phyloP scores from a whole-genome alignment of 306 rosid genomes.

The Trifolium dubium region DNA sequence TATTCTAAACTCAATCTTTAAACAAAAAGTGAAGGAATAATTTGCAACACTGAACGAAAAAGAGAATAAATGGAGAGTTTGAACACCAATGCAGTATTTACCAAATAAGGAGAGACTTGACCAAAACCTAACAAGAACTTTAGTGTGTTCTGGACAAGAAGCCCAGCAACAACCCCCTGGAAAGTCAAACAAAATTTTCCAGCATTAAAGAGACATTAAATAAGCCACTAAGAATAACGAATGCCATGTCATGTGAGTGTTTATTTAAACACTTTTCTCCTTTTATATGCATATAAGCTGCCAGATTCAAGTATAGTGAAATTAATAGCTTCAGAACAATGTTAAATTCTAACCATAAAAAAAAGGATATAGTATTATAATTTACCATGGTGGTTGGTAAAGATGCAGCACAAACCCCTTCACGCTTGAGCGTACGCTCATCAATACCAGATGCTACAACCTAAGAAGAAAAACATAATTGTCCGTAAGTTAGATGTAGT shows the following conservation, averaged over 20 bases:
- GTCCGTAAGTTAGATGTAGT: conserved; percentile 26
- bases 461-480: conserved; percentile 50
- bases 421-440: conserved; percentile 97
- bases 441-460: conserved; percentile 97
- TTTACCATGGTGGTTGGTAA: conserved; percentile 97
- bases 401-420: conserved; percentile 99
- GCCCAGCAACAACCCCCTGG: conserved; percentile 98
- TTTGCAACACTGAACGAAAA: conserved; percentile 8
- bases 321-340: conserved; percentile 25
- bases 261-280: conserved; percentile 13
- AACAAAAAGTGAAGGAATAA: conserved; percentile 6
- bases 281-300: conserved; percentile 7
- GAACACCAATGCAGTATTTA: conserved; percentile 42
- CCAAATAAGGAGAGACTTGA: conserved; percentile 88
- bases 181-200: conserved; percentile 35
- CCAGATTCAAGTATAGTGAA: conserved; percentile 20
- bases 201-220: conserved; percentile 22
- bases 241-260: background rate
- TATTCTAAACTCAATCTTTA: conserved; percentile 5
- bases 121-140: conserved; percentile 88
- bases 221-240: conserved; percentile 31
- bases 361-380: conserved; percentile 15
- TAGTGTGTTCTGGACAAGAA: conserved; percentile 91
- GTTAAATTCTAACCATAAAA: conserved; percentile 22
- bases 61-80: conserved; percentile 24